Conservation (phyloP, 73 alveolate genomes). For the Stentor roeselii region DNA sequence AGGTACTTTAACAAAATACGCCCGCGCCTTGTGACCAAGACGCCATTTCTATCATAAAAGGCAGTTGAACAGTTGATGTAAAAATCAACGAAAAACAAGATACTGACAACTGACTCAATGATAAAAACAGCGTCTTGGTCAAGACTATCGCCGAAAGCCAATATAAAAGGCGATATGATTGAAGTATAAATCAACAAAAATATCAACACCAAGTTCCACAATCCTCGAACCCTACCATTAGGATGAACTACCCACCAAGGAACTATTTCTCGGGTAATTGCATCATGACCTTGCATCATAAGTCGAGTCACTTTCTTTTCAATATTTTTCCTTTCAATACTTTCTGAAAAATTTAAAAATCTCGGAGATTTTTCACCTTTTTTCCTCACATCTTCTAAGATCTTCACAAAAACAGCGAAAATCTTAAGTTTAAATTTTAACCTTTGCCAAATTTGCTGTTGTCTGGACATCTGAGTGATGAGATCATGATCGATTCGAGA, state of each 20-base stretch:
- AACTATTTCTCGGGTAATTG: slow-evolving; percentile 2
- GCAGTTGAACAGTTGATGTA: slow-evolving; percentile 58
- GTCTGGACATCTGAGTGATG: no score
- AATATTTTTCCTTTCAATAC: no score
- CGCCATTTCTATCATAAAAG: slow-evolving; percentile 56
- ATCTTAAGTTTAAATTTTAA: no score
- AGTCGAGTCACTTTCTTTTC: no score
- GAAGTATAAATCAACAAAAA: slow-evolving; percentile 55
- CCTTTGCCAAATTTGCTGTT: no score
- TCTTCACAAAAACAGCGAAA: no score
- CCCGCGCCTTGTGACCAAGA: slow-evolving; percentile 31
- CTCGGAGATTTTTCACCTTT: no score
- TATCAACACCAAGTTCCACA: slow-evolving; percentile 37
- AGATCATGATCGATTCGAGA: no score
- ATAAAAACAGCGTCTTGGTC: slow-evolving; percentile 31
- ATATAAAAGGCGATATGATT: slow-evolving; percentile 55
- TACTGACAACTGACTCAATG: slow-evolving; percentile 46
- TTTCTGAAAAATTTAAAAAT: no score
- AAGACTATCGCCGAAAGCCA: slow-evolving; percentile 44
- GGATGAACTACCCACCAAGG: slow-evolving; percentile 24
- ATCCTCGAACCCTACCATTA: slow-evolving; percentile 25
- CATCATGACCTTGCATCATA: no score
- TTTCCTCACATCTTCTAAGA: no score
- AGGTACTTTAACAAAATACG: slow-evolving; percentile 48
- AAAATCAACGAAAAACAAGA: slow-evolving; percentile 56